These are phyloP conservation scores for Alternaria arborescens DNA, from an alignment of 2,329 filamentous ascomycete genomes.

Conservation along the genomic window DNA sequence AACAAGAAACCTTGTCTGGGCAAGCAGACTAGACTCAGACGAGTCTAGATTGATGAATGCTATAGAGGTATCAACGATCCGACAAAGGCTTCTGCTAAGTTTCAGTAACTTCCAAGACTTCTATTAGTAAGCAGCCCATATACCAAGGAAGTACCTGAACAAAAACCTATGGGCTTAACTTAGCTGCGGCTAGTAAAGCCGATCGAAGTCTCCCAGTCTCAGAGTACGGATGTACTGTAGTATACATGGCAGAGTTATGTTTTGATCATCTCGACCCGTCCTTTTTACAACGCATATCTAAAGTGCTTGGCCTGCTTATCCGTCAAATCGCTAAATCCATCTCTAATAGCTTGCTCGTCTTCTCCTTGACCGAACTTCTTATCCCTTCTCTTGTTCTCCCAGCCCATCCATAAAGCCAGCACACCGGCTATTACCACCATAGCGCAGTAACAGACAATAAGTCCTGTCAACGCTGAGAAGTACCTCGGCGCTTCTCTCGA, in stretches of 20 bases:
- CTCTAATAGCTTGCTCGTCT: slow-evolving; percentile 41
- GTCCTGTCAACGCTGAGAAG: slow-evolving; percentile 54
- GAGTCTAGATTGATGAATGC: no score
- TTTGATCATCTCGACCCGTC: background rate
- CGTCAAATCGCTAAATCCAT: slow-evolving; percentile 50
- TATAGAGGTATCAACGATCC: no score
- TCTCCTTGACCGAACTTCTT: slow-evolving; percentile 37
- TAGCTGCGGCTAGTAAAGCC: no score
- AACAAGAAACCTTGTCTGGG: no score
- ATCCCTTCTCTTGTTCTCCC: slow-evolving; percentile 46
- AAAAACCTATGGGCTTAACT: no score
- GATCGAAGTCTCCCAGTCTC: background rate
- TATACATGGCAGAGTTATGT: background rate
- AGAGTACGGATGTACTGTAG: background rate
- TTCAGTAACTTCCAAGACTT: no score
- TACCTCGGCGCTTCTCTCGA: slow-evolving; percentile 56
- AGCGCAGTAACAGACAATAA: slow-evolving; percentile 56
- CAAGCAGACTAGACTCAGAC: no score
- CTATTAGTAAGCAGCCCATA: no score
- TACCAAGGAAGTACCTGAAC: no score
- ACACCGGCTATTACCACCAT: slow-evolving; percentile 49
- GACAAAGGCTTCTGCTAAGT: no score
- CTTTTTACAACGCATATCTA: slow-evolving; percentile 43
- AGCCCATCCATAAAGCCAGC: slow-evolving; percentile 42
- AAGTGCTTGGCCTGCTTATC: slow-evolving; percentile 46